These are phyloP conservation scores for Mycena sp. DNA, from an alignment of 1,284 basidiomycete genomes.

Conservation along the genomic window DNA sequence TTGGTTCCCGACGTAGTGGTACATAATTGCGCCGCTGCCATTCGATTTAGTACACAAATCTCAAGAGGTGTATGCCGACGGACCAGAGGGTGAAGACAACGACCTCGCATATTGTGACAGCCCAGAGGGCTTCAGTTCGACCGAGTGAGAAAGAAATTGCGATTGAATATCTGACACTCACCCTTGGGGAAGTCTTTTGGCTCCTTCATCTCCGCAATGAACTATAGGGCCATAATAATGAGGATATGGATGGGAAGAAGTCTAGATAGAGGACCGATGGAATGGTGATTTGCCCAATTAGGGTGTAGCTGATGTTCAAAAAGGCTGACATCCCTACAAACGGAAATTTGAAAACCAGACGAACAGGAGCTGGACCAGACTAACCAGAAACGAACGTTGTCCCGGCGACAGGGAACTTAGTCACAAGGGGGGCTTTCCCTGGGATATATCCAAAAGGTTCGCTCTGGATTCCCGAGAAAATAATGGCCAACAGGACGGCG, in stretches of 20 bases:
- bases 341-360: constrained; percentile 28
- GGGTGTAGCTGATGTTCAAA: constrained; percentile 64
- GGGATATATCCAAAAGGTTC: constrained; percentile 52
- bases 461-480: constrained; percentile 62
- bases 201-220: constrained; percentile 66
- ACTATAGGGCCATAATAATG: constrained; percentile 37
- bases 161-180: constrained; percentile 26
- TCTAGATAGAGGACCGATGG: constrained; percentile 46
- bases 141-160: background rate
- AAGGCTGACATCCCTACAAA: constrained; percentile 52
- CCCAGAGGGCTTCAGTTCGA: constrained; percentile 48
- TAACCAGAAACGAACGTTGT: constrained; percentile 65
- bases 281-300: constrained; percentile 67
- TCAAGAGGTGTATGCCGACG: background rate
- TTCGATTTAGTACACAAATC: background rate
- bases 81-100: constrained; percentile 64
- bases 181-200: constrained; percentile 74
- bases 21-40: constrained; percentile 62
- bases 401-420: constrained; percentile 48
- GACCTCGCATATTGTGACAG: constrained; percentile 61
- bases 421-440: constrained; percentile 51
- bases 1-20: constrained; percentile 59
- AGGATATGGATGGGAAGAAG: background rate
- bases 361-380: constrained; percentile 46
- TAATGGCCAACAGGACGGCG: constrained; percentile 62